Percentiles rank a stretch among this genome's conserved stretches.
These are phyloP conservation scores for Gloeophyllum trabeum DNA, from an alignment of 768 basidiomycete species.

Conservation along the genomic window DNA sequence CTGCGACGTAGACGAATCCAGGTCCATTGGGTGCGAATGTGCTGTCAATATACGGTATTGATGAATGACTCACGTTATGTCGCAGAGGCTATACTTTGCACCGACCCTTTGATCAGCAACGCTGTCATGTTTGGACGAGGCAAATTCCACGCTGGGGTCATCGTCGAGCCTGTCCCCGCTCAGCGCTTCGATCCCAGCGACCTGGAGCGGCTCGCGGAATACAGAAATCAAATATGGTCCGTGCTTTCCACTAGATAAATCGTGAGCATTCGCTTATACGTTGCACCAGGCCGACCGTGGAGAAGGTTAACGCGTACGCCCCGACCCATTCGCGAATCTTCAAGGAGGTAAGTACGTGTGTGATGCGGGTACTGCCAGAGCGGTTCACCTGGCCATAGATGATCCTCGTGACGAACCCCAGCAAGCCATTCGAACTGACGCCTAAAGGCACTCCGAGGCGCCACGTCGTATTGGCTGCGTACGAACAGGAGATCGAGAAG, in stretches of 20 bases:
- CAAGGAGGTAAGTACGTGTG: conserved; percentile 12
- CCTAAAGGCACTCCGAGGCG: conserved; percentile 8
- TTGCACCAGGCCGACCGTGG: conserved; percentile 12
- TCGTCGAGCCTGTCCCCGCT: conserved; percentile 6
- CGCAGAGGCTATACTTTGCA: conserved; percentile 21
- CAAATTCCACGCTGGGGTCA: conserved; percentile 6
- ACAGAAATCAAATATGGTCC: conserved; percentile 9
- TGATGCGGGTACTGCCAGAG: conserved; percentile 3
- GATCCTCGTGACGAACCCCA: conserved; percentile 5
- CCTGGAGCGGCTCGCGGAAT: conserved; percentile 3
- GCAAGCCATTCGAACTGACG: conserved; percentile 7
- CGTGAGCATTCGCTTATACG: background rate
- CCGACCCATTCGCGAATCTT: conserved; percentile 18
- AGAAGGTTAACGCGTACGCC: conserved; percentile 12
- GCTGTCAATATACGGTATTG: background rate
- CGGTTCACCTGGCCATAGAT: conserved; percentile 2
- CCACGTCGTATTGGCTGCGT: conserved; percentile 4
- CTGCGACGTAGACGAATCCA: conserved; percentile 22
- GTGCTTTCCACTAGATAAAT: background rate
- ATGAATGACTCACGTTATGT: background rate
- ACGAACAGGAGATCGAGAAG: conserved; percentile 8
- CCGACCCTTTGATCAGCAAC: conserved; percentile 2
- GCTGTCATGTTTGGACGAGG: conserved; percentile 12
- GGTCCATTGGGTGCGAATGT: conserved; percentile 24
- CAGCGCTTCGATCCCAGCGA: conserved; percentile 4